These are phyloP conservation scores for Mariannaea elegans DNA, from an alignment of 2,329 filamentous ascomycete species.

Conservation along the genomic window DNA sequence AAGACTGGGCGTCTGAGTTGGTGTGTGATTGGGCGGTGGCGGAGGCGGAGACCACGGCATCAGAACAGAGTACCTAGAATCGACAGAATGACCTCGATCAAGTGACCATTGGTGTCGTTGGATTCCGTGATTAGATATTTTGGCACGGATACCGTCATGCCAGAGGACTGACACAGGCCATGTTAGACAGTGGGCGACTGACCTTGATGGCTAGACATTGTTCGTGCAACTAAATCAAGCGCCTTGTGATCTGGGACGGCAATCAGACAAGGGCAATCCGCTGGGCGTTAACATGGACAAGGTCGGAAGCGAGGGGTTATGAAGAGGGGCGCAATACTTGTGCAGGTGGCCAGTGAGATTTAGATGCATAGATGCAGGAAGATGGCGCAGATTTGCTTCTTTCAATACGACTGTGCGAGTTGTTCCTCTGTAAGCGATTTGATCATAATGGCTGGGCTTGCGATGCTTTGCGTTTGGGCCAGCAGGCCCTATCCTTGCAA, in stretches of 20 bases:
- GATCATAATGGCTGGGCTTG: not conserved
- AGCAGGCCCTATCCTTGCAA: constrained; percentile 4
- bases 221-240: not conserved
- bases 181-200: constrained; percentile 4
- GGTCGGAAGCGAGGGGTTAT: not conserved
- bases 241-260: constrained; percentile 4
- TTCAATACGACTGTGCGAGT: not conserved
- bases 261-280: not conserved
- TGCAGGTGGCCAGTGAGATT: constrained; percentile 9
- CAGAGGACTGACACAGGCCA: not conserved
- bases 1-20: not conserved
- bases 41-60: constrained; percentile 14
- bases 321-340: not conserved
- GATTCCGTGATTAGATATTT: not conserved
- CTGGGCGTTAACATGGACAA: not conserved
- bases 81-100: constrained; percentile 15
- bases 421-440: constrained; percentile 3
- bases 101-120: constrained; percentile 15
- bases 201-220: not conserved
- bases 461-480: constrained; percentile 7
- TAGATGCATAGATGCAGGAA: not conserved
- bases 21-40: constrained; percentile 5
- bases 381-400: constrained; percentile 1
- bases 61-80: not conserved
- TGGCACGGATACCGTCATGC: constrained; percentile 1